phyloP scores from a whole-genome alignment of 352 stramenopile species.

The Peronosclerospora sorghi region DNA sequence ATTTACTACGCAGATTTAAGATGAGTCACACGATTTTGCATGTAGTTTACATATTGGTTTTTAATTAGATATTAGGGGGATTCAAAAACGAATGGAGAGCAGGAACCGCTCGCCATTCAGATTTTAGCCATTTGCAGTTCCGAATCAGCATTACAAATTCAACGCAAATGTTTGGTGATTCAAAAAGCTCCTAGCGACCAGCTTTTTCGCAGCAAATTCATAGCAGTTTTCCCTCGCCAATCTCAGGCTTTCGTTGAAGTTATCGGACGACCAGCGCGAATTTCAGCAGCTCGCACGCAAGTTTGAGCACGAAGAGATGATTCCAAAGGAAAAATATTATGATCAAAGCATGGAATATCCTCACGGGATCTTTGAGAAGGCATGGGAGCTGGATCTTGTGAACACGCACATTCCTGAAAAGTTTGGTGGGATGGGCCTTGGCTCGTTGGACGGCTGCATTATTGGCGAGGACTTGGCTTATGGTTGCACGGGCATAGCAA shows the following conservation, averaged over 20 bases:
- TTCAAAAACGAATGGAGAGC: too few species aligned
- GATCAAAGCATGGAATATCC: slow-evolving; percentile 82
- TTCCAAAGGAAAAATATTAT: slow-evolving; percentile 74
- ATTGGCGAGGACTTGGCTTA: slow-evolving; percentile 87
- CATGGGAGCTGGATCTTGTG: slow-evolving; percentile 80
- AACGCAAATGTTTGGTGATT: too few species aligned
- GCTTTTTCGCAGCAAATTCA: too few species aligned
- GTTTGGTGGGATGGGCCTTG: slow-evolving; percentile 73
- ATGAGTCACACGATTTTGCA: too few species aligned
- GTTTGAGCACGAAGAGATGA: slow-evolving; percentile 86
- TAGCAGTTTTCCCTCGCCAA: too few species aligned
- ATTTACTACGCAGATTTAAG: too few species aligned
- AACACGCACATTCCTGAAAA: slow-evolving; percentile 84
- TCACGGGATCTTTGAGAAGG: slow-evolving; percentile 81
- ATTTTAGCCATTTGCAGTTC: too few species aligned
- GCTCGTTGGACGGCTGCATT: slow-evolving; percentile 72
- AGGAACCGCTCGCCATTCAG: too few species aligned
- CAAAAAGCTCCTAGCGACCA: too few species aligned
- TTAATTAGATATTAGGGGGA: too few species aligned
- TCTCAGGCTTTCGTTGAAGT: slow-evolving; percentile 59
- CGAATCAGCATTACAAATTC: too few species aligned
- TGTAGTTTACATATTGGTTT: too few species aligned
- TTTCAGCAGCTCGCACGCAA: slow-evolving; percentile 81
- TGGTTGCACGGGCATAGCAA: slow-evolving; percentile 85
- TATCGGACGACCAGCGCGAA: slow-evolving; percentile 81